A percentile compares a stretch with the other conserved stretches of the same genome.
Evolutionary conservation across 306 rosid species (phyloP).

Genomic region (Lagenaria siceraria): DNA sequence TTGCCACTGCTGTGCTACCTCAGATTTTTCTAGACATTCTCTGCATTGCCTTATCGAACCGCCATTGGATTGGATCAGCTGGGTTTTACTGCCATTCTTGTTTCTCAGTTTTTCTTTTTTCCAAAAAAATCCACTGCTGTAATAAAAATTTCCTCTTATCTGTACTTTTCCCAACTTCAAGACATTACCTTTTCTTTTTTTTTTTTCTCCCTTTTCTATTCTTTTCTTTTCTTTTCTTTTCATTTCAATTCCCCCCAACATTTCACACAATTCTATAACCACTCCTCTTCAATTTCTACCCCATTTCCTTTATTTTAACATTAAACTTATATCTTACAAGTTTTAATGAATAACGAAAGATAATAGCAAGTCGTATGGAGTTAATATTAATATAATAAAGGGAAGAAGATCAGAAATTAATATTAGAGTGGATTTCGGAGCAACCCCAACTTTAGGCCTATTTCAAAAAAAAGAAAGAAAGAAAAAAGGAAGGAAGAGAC

Average conservation of each 20-base stretch:
- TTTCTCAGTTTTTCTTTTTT: neutral
- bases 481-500: neutral
- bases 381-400: neutral
- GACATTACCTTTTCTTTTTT: neutral
- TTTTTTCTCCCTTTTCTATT: neutral
- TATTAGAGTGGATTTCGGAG: neutral
- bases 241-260: neutral
- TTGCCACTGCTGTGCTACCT: neutral
- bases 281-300: neutral
- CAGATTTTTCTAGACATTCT: neutral
- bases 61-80: neutral
- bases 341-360: no score
- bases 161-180: constrained; percentile 8
- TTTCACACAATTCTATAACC: neutral
- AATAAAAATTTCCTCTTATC: neutral
- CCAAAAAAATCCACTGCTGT: neutral
- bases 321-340: no score
- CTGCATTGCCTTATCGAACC: neutral
- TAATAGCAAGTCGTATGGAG: neutral
- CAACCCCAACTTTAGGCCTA: neutral
- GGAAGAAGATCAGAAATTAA: neutral
- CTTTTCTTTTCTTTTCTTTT: neutral
- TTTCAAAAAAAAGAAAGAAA: neutral
- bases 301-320: no score
- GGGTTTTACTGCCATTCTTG: neutral